Evolutionary conservation across 768 basidiomycete genomes (phyloP).

Genomic region (Kwoniella heveanensis): DNA sequence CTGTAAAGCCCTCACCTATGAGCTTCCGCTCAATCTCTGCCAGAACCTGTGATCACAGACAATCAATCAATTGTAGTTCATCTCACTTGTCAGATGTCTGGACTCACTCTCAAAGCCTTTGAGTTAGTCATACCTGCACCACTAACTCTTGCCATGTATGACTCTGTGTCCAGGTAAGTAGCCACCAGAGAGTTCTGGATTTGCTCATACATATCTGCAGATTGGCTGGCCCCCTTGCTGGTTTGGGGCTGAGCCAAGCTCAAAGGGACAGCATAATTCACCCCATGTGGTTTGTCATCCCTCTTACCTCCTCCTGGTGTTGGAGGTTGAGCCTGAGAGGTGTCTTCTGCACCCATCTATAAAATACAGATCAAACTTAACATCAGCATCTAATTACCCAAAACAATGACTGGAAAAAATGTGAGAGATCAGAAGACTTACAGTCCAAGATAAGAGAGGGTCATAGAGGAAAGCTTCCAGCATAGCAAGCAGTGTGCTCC

Average conservation of each 20-base stretch:
- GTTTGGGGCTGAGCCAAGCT: slow-evolving; percentile 24
- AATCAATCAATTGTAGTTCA: background rate
- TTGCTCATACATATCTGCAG: slow-evolving; percentile 26
- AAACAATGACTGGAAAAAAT: too few species aligned
- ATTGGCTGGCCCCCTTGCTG: slow-evolving; percentile 1
- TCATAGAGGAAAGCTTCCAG: slow-evolving; percentile 58
- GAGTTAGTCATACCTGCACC: slow-evolving; percentile 49
- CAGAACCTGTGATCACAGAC: slow-evolving; percentile 43
- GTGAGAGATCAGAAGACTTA: slow-evolving; percentile 6
- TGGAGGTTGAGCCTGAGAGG: slow-evolving; percentile 5
- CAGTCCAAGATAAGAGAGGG: slow-evolving; percentile 55
- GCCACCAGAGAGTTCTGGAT: slow-evolving; percentile 37
- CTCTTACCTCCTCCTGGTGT: background rate
- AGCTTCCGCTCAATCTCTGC: slow-evolving; percentile 52
- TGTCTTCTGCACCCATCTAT: slow-evolving; percentile 8
- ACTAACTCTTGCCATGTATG: slow-evolving; percentile 47
- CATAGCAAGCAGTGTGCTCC: slow-evolving; percentile 55
- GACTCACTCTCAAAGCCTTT: slow-evolving; percentile 45
- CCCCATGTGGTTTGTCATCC: background rate
- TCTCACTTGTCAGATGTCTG: background rate
- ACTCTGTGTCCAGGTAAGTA: slow-evolving; percentile 34
- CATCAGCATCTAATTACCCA: too few species aligned
- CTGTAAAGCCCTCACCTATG: slow-evolving; percentile 28
- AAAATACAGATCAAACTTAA: too few species aligned
- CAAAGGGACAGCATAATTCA: slow-evolving; percentile 17